Evolutionary conservation across 2,329 filamentous ascomycete genomes (phyloP), one percentile per base, ranked within the genome.

Genomic region (Fusarium ambrosium): DNA sequence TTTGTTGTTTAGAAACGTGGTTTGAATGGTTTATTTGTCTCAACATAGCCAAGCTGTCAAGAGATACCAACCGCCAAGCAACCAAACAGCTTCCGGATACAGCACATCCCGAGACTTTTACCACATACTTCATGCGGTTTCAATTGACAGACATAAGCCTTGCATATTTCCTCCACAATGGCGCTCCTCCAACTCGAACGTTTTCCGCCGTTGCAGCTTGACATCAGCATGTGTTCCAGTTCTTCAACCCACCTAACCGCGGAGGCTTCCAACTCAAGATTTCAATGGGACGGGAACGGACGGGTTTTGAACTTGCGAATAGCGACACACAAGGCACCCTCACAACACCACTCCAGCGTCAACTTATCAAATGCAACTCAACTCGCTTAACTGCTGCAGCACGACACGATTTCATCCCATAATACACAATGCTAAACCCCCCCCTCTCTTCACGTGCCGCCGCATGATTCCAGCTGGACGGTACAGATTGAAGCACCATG

Each of bases 401-500:
- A 43, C 59, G 20, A 27, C n/a, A 16, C 9, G 34, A 20, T 36
- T 18, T 48, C 36, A 41, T 39, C 24, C 55, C 53, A 34, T 22
- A 41, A 32, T 41, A 60, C 58, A n/a, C 37, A n/a, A 32, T 20
- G 16, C 37, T 8, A 27, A 43, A 34, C 11, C 32, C 32, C 27
- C 11, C 24, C 71, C 41, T 39, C 45, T 53, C 43, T 62, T 63
- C 61, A 74, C 68, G 64, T 73, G 71, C 58, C 34, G 67, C 22
- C 39, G 68, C 22, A 65, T 29, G 58, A 73, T 73, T 53, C 72
- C 72, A 74, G 68, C 68, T 29, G 51, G 61, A 68, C 39, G 71
- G 72, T 70, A 63, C 75, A 72, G 53, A 37, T 63, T 24, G 22
- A 74, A 69, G 60, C 55, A 70, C 53, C 61, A 53, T 64, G 48